A percentile compares a stretch with the other conserved stretches of the same genome.
phyloP scores from a whole-genome alignment of 2,329 filamentous ascomycete species.

The Cordyceps militaris region DNA sequence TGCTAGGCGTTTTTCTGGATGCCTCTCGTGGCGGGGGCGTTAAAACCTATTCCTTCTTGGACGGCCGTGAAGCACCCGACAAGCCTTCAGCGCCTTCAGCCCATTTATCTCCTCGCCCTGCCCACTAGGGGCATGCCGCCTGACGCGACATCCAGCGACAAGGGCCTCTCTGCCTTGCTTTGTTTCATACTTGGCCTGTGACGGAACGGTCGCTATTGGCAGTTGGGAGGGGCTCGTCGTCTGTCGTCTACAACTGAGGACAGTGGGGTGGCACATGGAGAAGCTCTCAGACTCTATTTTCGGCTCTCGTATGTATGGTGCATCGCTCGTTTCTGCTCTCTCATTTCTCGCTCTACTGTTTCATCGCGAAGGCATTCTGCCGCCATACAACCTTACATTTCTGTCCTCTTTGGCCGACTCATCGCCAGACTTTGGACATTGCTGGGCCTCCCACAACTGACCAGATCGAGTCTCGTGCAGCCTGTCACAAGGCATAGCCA shows the following conservation, averaged over 20 bases:
- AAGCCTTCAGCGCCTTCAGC: background rate
- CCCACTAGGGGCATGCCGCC: slow-evolving; percentile 5
- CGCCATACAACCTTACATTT: background rate
- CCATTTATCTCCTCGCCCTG: background rate
- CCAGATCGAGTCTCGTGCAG: slow-evolving; percentile 4
- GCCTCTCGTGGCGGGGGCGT: slow-evolving; percentile 5
- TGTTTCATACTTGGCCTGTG: background rate
- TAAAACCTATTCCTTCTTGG: background rate
- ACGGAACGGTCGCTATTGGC: background rate
- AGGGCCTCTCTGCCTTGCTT: slow-evolving; percentile 9
- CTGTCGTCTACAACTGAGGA: background rate
- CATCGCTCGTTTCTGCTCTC: background rate
- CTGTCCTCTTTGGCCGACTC: background rate
- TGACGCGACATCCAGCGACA: background rate
- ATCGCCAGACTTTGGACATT: background rate
- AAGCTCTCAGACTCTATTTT: slow-evolving; percentile 3
- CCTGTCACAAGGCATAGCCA: slow-evolving; percentile 3
- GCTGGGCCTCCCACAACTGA: background rate
- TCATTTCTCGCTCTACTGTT: background rate
- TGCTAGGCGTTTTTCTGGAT: slow-evolving; percentile 9
- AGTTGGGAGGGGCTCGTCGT: slow-evolving; percentile 2
- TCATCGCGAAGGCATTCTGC: background rate
- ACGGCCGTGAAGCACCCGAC: background rate
- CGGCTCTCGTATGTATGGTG: background rate
- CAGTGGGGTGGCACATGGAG: background rate